Conservation (phyloP, 2,329 filamentous ascomycete species). For the Xylaria sp. region DNA sequence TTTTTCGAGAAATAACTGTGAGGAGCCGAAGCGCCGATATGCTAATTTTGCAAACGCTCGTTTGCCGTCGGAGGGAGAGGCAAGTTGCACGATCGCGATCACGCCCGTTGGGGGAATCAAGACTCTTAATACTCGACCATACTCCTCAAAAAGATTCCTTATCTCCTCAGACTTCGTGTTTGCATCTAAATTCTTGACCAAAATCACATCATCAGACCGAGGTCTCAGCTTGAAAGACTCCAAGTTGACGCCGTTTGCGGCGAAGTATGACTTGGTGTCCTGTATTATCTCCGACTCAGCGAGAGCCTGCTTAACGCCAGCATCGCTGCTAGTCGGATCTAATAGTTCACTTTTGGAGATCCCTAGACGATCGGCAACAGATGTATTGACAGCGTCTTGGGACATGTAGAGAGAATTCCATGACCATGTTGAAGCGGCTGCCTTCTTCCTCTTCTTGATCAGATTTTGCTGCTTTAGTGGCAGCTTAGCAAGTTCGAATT, state of each 20-base stretch:
- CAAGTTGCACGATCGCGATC: slow-evolving; percentile 92
- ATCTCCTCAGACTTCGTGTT: slow-evolving; percentile 84
- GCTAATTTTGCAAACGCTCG: slow-evolving; percentile 85
- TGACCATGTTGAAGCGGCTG: slow-evolving; percentile 83
- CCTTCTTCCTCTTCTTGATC: slow-evolving; percentile 85
- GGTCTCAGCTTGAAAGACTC: slow-evolving; percentile 88
- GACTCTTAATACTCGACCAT: slow-evolving; percentile 82
- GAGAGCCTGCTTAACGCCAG: slow-evolving; percentile 94
- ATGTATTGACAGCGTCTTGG: slow-evolving; percentile 92
- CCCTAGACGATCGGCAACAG: slow-evolving; percentile 85
- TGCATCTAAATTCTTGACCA: slow-evolving; percentile 95
- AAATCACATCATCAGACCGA: slow-evolving; percentile 85
- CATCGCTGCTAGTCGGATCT: slow-evolving; percentile 94
- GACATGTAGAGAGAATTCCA: slow-evolving; percentile 99
- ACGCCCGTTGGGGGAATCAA: slow-evolving; percentile 93
- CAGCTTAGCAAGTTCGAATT: slow-evolving; percentile 88
- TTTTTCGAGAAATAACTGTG: slow-evolving; percentile 89
- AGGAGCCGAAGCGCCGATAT: slow-evolving; percentile 87
- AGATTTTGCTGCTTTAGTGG: slow-evolving; percentile 95
- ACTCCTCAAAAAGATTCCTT: slow-evolving; percentile 83
- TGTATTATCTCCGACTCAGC: slow-evolving; percentile 96
- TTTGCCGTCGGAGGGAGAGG: slow-evolving; percentile 80
- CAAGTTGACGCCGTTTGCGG: slow-evolving; percentile 87
- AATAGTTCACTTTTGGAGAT: slow-evolving; percentile 91
- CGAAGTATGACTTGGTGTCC: slow-evolving; percentile 93